Evolutionary conservation across 768 basidiomycete genomes (phyloP), one percentile per base, ranked within the genome.

Genomic region (Daedalea quercina): DNA sequence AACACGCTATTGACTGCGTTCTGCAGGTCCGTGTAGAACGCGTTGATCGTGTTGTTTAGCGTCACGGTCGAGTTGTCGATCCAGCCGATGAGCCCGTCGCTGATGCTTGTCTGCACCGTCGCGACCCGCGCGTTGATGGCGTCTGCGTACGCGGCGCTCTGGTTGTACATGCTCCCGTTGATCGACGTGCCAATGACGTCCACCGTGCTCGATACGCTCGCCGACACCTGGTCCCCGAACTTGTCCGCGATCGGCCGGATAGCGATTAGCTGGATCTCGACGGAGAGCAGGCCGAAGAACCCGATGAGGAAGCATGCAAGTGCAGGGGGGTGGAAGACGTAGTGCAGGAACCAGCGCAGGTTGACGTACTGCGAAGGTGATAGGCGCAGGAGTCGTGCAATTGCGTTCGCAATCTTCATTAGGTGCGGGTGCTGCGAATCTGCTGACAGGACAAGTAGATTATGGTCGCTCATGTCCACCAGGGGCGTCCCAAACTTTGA

Each of bases 21-120:
- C 68, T 95, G 89, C 28, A 99, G 70, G 47, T 92, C 93, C 52
- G 74, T 74, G 70, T 98, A 98, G 68, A 99, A 95, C 44, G 75
- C 76, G 65, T 80, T 85, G 62, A 99, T 72, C 2, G 95, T 96
- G 60, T 74, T 72, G 67, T 99, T 99, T 50, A 99, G 77, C 6
- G 85, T 83, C 3, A 81, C 83, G 1, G 93, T 95, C 8, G 95
- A 95, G 17, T 75, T 78, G 61, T 97, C 93, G 46, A 98, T 85
- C 94, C 94, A 98, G 9, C 94, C 93, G 57, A 98, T 95, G 44
- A 98, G 70, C 23, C 87, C 88, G 37, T 90, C 72, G 65, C 97
- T 91, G 68, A 98, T 80, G 6, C 81, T 79, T 35, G 73, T 74
- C 70, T 98, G 90, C 46, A 91, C 75, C 31, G 60, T 60, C 46